Percentiles rank a stretch among this genome's conserved stretches.
Conservation (phyloP, 306 rosid genomes). For the Alnus rubra region DNA sequence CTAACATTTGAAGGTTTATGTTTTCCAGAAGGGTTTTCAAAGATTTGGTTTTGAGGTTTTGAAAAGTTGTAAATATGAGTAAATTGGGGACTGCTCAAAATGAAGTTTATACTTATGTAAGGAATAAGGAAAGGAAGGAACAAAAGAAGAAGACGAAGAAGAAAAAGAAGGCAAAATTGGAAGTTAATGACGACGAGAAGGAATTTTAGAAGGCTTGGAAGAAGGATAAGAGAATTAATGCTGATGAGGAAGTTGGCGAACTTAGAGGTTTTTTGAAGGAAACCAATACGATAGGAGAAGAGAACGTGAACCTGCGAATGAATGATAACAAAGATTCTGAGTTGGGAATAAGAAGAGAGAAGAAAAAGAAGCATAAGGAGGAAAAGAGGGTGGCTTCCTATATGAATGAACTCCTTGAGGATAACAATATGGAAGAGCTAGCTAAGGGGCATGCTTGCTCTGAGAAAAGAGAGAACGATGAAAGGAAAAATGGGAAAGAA, state of each 20-base stretch:
- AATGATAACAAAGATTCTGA: background rate
- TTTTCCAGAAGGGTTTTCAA: too few species aligned
- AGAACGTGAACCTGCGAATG: background rate
- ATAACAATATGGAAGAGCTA: slow-evolving; percentile 1
- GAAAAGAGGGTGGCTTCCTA: background rate
- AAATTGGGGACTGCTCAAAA: too few species aligned
- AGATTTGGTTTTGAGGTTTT: too few species aligned
- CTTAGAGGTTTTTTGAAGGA: background rate
- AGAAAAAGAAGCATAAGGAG: slow-evolving; percentile 23
- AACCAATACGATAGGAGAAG: background rate
- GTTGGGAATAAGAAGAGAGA: slow-evolving; percentile 1
- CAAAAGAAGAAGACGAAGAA: too few species aligned
- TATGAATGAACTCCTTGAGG: slow-evolving; percentile 11
- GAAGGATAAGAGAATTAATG: background rate
- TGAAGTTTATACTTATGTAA: too few species aligned
- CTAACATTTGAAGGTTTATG: too few species aligned
- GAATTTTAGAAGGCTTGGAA: background rate
- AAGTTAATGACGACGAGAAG: background rate
- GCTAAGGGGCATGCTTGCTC: slow-evolving; percentile 9
- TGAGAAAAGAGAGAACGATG: background rate
- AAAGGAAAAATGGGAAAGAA: slow-evolving; percentile 1
- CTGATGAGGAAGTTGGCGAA: background rate
- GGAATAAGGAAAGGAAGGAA: too few species aligned
- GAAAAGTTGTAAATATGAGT: too few species aligned
- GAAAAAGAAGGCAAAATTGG: background rate